A percentile compares a stretch with the other conserved stretches of the same genome.
Conservation (phyloP, 371 early-diverging fungal species). For the Mucor indicus region DNA sequence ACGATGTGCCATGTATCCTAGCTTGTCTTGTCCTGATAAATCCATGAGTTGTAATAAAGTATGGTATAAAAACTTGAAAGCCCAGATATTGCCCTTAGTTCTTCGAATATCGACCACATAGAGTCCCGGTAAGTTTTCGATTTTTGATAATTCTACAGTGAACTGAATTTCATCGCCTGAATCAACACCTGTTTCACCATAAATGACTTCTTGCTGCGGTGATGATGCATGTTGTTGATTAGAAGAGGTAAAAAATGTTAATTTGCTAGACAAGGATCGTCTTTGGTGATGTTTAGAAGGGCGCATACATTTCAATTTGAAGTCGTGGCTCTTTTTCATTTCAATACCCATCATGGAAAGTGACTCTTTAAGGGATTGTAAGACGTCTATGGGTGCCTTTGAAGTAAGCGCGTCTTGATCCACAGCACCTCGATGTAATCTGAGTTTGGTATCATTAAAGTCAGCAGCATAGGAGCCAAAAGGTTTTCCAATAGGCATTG, state of each 20-base stretch:
- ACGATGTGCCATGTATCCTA: conserved; percentile 33
- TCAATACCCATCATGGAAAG: conserved; percentile 37
- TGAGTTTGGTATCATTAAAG: conserved; percentile 54
- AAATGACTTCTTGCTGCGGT: conserved; percentile 38
- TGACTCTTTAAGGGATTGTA: conserved; percentile 56
- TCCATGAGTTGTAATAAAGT: conserved; percentile 58
- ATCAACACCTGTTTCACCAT: conserved; percentile 89
- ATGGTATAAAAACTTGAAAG: conserved; percentile 88
- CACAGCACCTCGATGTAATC: conserved; percentile 73
- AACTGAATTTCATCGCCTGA: conserved; percentile 81
- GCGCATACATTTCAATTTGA: conserved; percentile 70
- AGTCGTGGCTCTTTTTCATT: conserved; percentile 38
- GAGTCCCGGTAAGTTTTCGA: conserved; percentile 83
- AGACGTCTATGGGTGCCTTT: conserved; percentile 68
- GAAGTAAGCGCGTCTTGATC: conserved; percentile 73
- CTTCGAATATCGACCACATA: conserved; percentile 89
- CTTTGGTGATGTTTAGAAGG: conserved; percentile 9
- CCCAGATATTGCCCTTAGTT: conserved; percentile 88
- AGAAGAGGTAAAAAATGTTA: not conserved
- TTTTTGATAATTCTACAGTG: conserved; percentile 82
- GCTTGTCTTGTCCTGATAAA: conserved; percentile 42
- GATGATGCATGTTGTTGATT: not conserved
- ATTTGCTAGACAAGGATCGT: not conserved
- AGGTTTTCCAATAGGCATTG: conserved; percentile 19
- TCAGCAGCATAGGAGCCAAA: conserved; percentile 22